Evolutionary conservation across 768 basidiomycete genomes (phyloP).

Genomic region (Agaricus sinodeliciosus): DNA sequence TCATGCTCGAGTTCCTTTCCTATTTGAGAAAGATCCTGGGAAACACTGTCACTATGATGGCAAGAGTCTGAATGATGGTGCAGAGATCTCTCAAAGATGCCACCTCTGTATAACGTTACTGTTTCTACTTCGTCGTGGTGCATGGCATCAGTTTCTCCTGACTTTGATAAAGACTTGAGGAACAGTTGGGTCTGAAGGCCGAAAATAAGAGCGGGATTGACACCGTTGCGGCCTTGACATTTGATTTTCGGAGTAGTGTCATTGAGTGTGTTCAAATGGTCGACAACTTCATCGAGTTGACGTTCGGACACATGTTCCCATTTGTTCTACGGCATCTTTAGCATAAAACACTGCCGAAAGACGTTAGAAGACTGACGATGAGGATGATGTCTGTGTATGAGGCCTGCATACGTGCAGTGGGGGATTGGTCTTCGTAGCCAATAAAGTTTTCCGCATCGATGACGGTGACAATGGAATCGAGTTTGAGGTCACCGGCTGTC

Average conservation of each 20-base stretch:
- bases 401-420: constrained; percentile 92
- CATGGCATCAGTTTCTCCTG: constrained; percentile 1
- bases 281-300: constrained; percentile 73
- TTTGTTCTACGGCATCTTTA: constrained; percentile 56
- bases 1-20: constrained; percentile 26
- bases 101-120: constrained; percentile 50
- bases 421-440: constrained; percentile 89
- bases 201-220: constrained; percentile 78
- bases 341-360: not conserved
- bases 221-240: constrained; percentile 54
- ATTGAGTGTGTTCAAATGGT: constrained; percentile 86
- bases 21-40: constrained; percentile 8
- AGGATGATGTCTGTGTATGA: constrained; percentile 90
- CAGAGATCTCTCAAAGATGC: constrained; percentile 3
- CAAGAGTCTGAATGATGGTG: constrained; percentile 1
- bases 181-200: constrained; percentile 87
- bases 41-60: not conserved
- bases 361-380: constrained; percentile 46
- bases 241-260: constrained; percentile 83
- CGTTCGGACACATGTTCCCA: constrained; percentile 82
- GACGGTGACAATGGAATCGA: constrained; percentile 90
- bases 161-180: constrained; percentile 18
- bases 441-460: constrained; percentile 87
- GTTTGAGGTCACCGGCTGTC: constrained; percentile 64
- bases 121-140: constrained; percentile 89